phyloP scores from a whole-genome alignment of 306 rosid genomes.

The Fagus sylvatica region DNA sequence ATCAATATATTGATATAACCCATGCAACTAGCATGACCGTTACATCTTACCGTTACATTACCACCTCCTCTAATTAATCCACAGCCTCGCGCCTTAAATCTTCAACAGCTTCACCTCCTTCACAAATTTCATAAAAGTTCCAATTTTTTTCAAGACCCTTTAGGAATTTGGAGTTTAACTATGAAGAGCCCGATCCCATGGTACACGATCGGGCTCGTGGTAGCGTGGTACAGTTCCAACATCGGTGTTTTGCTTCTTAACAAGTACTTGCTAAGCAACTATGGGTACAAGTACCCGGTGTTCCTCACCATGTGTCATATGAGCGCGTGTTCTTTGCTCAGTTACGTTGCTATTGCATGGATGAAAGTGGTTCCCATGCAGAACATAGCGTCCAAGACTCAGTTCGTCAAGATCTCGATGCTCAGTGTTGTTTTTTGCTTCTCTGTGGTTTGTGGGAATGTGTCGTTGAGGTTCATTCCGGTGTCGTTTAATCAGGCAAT shows the following conservation, averaged over 20 bases:
- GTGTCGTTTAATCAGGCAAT: conserved; percentile 34
- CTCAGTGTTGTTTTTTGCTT: conserved; percentile 29
- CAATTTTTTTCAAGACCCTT: no score
- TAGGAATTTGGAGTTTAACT: no score
- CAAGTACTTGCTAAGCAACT: conserved; percentile 34
- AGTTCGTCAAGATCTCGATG: conserved; percentile 26
- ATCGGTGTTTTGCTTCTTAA: conserved; percentile 30
- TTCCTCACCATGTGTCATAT: conserved; percentile 33
- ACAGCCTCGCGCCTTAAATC: no score
- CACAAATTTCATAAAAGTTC: no score
- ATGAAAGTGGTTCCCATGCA: conserved; percentile 23
- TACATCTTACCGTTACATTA: no score
- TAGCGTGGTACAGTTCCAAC: conserved; percentile 31
- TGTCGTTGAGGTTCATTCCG: conserved; percentile 29
- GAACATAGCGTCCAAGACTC: conserved; percentile 16
- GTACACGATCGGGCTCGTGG: conserved; percentile 20
- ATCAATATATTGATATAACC: no score
- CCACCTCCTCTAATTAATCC: no score
- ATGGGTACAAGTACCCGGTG: conserved; percentile 31
- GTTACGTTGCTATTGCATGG: conserved; percentile 21
- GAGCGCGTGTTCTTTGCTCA: conserved; percentile 22
- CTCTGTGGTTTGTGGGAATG: conserved; percentile 34
- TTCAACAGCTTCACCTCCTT: no score
- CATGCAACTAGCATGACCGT: no score
- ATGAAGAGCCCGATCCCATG: no score